Percentiles rank a stretch among this genome's conserved stretches.
phyloP scores from a whole-genome alignment of 495 filamentous ascomycete species.

The Penicillium riverlandense region DNA sequence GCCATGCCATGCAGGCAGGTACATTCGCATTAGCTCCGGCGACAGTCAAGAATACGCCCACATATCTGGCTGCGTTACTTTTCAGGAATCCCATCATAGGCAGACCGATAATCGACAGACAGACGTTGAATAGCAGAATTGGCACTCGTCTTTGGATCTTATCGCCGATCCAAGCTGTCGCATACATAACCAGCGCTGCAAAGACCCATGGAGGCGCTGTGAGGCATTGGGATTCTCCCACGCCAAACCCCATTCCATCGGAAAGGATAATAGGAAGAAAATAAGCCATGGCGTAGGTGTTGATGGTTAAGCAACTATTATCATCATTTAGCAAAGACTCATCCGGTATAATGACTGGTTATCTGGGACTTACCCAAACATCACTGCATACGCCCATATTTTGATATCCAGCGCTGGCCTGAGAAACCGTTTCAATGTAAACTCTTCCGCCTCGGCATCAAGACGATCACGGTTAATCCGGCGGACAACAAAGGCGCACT shows the following conservation, averaged over 20 bases:
- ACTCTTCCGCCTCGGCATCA: constrained; percentile 44
- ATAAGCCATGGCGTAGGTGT: constrained; percentile 58
- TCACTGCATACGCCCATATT: constrained; percentile 55
- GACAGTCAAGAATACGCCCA: constrained; percentile 57
- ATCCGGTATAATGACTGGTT: background rate
- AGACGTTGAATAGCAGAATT: constrained; percentile 48
- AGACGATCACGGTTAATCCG: constrained; percentile 52
- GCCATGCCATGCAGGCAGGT: constrained; percentile 49
- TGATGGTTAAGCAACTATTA: constrained; percentile 45
- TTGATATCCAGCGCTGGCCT: constrained; percentile 44
- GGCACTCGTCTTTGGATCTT: constrained; percentile 49
- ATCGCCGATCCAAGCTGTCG: constrained; percentile 46
- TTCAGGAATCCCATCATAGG: constrained; percentile 47
- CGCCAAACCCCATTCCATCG: constrained; percentile 49
- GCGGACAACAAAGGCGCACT: constrained; percentile 48
- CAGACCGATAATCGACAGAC: constrained; percentile 43
- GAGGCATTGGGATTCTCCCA: constrained; percentile 52
- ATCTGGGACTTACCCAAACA: constrained; percentile 38
- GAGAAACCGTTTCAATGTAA: constrained; percentile 44
- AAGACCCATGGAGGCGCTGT: constrained; percentile 56
- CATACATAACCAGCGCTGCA: constrained; percentile 54
- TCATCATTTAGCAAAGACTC: background rate
- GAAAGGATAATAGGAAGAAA: constrained; percentile 62
- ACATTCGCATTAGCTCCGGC: constrained; percentile 56
- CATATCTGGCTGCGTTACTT: constrained; percentile 46